These are phyloP conservation scores for Annulohypoxylon nitens DNA, from an alignment of 495 filamentous ascomycete genomes.

Conservation along the genomic window DNA sequence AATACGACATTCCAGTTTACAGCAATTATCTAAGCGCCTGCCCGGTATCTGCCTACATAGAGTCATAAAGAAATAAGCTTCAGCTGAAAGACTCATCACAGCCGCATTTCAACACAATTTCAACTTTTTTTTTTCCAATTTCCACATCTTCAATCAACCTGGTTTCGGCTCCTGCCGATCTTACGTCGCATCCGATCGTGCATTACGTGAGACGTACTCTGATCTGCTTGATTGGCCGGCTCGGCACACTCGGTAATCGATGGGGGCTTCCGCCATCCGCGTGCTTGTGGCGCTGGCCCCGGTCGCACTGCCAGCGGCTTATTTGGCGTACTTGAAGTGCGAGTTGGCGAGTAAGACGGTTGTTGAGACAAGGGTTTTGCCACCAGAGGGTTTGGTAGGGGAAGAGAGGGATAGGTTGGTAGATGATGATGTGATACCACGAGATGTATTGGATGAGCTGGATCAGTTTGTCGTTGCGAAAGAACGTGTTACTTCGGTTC, in stretches of 20 bases:
- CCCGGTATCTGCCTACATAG: no score
- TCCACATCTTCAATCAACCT: not conserved
- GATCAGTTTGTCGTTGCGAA: slow-evolving; percentile 43
- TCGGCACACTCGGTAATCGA: not conserved
- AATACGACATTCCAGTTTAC: slow-evolving; percentile 19
- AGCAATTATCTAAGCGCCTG: not conserved
- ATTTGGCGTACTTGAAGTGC: slow-evolving; percentile 23
- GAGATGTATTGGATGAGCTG: slow-evolving; percentile 10
- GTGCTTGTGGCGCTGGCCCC: slow-evolving; percentile 34
- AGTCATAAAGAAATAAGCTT: no score
- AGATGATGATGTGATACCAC: slow-evolving; percentile 16
- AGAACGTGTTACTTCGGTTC: slow-evolving; percentile 48
- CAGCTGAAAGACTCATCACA: not conserved
- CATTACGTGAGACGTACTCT: not conserved
- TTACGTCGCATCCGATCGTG: not conserved
- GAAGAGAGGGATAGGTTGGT: no score
- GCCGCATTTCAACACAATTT: slow-evolving; percentile 8
- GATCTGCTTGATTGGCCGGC: not conserved
- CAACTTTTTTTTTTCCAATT: not conserved
- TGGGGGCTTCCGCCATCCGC: slow-evolving; percentile 13
- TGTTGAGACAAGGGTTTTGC: slow-evolving; percentile 18
- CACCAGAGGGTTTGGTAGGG: slow-evolving; percentile 23
- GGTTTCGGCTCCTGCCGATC: not conserved
- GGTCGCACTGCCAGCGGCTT: slow-evolving; percentile 33
- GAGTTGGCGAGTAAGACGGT: slow-evolving; percentile 18